phyloP scores from a whole-genome alignment of 2,329 filamentous ascomycete species.

The Exophiala sp. region DNA sequence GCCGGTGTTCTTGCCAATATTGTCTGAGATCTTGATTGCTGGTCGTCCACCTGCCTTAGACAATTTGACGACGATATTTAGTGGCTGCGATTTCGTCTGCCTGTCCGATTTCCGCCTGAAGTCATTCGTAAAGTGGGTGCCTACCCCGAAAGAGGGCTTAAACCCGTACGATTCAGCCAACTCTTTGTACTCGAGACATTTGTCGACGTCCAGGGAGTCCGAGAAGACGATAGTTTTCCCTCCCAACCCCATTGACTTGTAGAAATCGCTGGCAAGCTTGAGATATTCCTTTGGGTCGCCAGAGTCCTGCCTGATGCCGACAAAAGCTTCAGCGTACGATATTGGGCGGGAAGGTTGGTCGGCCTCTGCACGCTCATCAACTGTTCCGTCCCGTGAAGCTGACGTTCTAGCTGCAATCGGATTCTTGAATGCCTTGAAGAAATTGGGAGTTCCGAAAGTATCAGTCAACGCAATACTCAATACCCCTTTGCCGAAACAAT shows the following conservation, averaged over 20 bases:
- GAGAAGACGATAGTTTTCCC: conserved; percentile 93
- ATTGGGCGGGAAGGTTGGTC: conserved; percentile 36
- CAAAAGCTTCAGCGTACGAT: conserved; percentile 75
- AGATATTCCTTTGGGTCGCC: conserved; percentile 78
- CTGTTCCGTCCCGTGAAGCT: conserved; percentile 37
- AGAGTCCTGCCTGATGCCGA: conserved; percentile 82
- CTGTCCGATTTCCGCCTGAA: conserved; percentile 62
- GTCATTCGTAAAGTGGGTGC: conserved; percentile 94
- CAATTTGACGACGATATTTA: conserved; percentile 98
- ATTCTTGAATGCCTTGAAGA: conserved; percentile 75
- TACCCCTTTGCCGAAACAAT: conserved; percentile 79
- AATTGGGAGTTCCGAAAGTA: conserved; percentile 88
- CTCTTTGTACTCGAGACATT: conserved; percentile 83
- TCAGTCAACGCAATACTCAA: conserved; percentile 88
- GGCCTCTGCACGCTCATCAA: conserved; percentile 34
- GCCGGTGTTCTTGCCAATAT: conserved; percentile 89
- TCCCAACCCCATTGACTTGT: conserved; percentile 65
- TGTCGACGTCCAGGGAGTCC: conserved; percentile 85
- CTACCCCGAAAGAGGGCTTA: conserved; percentile 83
- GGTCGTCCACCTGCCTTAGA: conserved; percentile 73
- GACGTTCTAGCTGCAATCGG: conserved; percentile 49
- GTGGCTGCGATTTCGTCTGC: conserved; percentile 74
- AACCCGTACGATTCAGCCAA: conserved; percentile 75
- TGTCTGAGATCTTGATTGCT: conserved; percentile 90
- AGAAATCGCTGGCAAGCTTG: conserved; percentile 72